Evolutionary conservation across 371 early-diverging fungal species (phyloP).

Genomic region (Mucor saturninus): DNA sequence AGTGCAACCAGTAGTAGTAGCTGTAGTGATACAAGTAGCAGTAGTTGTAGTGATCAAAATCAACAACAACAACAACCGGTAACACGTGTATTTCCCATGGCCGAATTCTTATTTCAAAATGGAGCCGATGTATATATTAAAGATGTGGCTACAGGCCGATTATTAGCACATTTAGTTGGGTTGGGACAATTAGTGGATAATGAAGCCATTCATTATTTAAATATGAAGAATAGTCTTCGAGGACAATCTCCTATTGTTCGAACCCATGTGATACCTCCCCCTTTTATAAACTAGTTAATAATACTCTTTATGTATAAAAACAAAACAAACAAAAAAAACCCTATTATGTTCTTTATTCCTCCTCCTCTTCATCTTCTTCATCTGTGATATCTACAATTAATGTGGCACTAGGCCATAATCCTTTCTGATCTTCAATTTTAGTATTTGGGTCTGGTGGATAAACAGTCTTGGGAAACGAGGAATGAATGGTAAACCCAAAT

Average conservation of each 20-base stretch:
- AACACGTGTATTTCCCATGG: conserved; percentile 47
- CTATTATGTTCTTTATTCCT: not conserved
- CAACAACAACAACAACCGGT: not conserved
- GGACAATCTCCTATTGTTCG: conserved; percentile 40
- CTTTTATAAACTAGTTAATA: conserved; percentile 3
- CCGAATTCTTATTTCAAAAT: conserved; percentile 58
- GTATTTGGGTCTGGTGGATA: conserved; percentile 44
- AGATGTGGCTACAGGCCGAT: conserved; percentile 33
- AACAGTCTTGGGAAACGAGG: conserved; percentile 74
- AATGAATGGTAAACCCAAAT: conserved; percentile 72
- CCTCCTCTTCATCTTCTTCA: conserved; percentile 2
- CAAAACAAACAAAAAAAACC: no score
- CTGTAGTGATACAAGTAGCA: conserved; percentile 4
- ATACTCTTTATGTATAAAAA: no score
- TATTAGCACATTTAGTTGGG: conserved; percentile 37
- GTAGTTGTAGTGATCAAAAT: not conserved
- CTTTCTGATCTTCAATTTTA: conserved; percentile 45
- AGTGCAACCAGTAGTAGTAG: conserved; percentile 11
- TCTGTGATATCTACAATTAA: conserved; percentile 64
- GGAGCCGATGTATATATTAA: conserved; percentile 45
- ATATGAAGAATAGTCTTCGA: conserved; percentile 44
- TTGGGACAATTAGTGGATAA: conserved; percentile 38
- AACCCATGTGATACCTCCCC: conserved; percentile 4
- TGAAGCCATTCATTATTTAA: conserved; percentile 47
- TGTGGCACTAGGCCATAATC: conserved; percentile 72